Evolutionary conservation across 805 yeast genomes (phyloP).

Genomic region (Nakazawaea peltata): DNA sequence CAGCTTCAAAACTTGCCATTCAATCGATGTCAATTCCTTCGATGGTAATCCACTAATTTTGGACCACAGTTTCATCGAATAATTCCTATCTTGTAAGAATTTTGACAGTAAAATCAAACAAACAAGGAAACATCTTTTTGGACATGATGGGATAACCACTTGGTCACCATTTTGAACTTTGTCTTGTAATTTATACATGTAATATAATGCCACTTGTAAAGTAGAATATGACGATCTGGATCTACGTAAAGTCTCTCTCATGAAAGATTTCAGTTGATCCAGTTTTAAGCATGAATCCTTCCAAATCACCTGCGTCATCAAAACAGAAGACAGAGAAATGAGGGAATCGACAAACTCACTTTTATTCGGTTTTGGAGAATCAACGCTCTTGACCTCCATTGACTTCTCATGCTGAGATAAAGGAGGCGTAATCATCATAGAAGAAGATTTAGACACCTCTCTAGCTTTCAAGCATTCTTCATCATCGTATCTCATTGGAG

Average conservation of each 20-base stretch:
- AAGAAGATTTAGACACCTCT: neutral
- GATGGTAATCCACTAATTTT: slow-evolving; percentile 59
- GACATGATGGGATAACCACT: slow-evolving; percentile 26
- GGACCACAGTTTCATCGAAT: slow-evolving; percentile 64
- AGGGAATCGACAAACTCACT: slow-evolving; percentile 11
- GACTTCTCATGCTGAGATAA: slow-evolving; percentile 3
- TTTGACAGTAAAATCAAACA: slow-evolving; percentile 67
- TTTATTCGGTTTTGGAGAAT: slow-evolving; percentile 2
- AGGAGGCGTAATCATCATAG: slow-evolving; percentile 9
- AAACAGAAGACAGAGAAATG: slow-evolving; percentile 8
- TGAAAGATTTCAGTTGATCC: slow-evolving; percentile 27
- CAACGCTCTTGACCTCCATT: neutral
- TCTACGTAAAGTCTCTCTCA: slow-evolving; percentile 23
- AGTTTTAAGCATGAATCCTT: neutral
- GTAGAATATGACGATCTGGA: slow-evolving; percentile 55
- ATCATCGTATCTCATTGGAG: neutral
- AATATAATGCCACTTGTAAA: slow-evolving; percentile 60
- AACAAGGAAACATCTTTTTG: slow-evolving; percentile 60
- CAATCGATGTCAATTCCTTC: slow-evolving; percentile 38
- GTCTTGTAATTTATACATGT: slow-evolving; percentile 40
- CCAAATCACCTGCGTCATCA: neutral
- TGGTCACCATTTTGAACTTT: slow-evolving; percentile 1
- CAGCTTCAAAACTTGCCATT: slow-evolving; percentile 40
- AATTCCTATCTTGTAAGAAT: slow-evolving; percentile 66
- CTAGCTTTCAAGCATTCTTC: neutral